Base-by-base conservation (phyloP, 306 rosid genomes). In the Malus asiatica region DNA sequence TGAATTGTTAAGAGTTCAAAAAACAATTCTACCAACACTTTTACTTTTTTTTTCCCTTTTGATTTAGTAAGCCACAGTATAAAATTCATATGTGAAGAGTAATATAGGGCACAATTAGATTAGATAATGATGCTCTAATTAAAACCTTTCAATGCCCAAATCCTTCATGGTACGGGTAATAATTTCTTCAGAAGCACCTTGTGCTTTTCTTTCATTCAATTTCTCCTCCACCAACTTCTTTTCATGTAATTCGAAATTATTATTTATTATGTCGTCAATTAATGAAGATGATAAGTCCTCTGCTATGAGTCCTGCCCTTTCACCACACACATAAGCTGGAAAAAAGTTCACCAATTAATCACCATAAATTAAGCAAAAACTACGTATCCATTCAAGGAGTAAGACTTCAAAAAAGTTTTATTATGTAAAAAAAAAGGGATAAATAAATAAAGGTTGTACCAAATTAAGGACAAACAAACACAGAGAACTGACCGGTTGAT, bases 111-210 rank as follows among this genome's bases (percentile, higher is more conserved):
- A 23, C 16, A 23, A 23, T 10, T 22, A 42, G 45, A 42, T 42
- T 42, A 59, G 64, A 23, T n/a, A 51, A 14, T 46, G 6, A 48
- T 42, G 19, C 6, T 19, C 32, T 32, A 4, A 32, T 32, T 5
- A 9, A 44, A 86, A 86, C 87, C 87, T 86, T 71, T 33, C 4
- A 0, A 58, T 60, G 76, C 90, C 86, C 30, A 79, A 64, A 18
- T 74, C 69, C 72, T 63, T 77, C 88, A 87, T 87, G 6, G 30
- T 30, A 0, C 38, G 51, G 2, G 57, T 68, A 40, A 84, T 73
- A 44, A 35, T 22, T 27, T 38, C 57, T 58, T 78, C 64, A 5
- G n/a, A 11, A 20, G 68, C 35, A 13, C 73, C 63, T 6, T 63
- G 55, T 45, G 23, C 45, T 51, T 7, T 68, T 45, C 82, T 68